A percentile compares a stretch with the other conserved stretches of the same genome.
Conservation (phyloP, 208 protist genomes). For the Acanthamoeba lugdunensis region DNA sequence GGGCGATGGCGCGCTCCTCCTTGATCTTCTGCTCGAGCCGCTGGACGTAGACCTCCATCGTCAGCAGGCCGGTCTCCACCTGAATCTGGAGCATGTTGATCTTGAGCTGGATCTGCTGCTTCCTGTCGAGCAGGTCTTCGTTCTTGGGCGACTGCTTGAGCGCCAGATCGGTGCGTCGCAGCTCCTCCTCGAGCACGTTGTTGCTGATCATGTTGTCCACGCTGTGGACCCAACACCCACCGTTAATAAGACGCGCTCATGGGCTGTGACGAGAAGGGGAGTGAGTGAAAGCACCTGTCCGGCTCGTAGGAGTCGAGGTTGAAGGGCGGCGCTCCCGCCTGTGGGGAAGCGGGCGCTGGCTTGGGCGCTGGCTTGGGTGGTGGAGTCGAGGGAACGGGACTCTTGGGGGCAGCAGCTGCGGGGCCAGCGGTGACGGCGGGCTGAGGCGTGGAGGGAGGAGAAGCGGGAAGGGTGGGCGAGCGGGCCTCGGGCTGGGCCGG, state of each 20-base stretch:
- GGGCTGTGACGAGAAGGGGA: no score
- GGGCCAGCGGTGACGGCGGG: not conserved
- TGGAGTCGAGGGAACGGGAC: not conserved
- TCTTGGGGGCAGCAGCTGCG: not conserved
- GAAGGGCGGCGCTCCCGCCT: not conserved
- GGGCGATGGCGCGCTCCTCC: not conserved
- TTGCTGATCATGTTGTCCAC: slow-evolving; percentile 69
- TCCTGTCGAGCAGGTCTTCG: slow-evolving; percentile 52
- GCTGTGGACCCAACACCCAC: not conserved
- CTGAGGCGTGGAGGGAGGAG: not conserved
- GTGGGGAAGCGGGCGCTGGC: not conserved
- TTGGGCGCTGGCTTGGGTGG: not conserved
- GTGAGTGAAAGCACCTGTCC: not conserved
- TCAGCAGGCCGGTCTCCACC: slow-evolving; percentile 46
- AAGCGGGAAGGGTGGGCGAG: not conserved
- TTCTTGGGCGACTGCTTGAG: slow-evolving; percentile 10
- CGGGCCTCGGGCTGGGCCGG: not conserved
- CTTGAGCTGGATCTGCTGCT: slow-evolving; percentile 49
- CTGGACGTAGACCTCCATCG: slow-evolving; percentile 44
- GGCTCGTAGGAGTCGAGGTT: slow-evolving; percentile 26
- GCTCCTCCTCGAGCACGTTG: slow-evolving; percentile 65
- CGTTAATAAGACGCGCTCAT: not conserved
- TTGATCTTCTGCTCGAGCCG: not conserved
- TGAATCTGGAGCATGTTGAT: slow-evolving; percentile 32
- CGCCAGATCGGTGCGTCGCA: not conserved